These are phyloP conservation scores for Penicillium sp. DNA, from an alignment of 2,329 filamentous ascomycete species.

Conservation along the genomic window DNA sequence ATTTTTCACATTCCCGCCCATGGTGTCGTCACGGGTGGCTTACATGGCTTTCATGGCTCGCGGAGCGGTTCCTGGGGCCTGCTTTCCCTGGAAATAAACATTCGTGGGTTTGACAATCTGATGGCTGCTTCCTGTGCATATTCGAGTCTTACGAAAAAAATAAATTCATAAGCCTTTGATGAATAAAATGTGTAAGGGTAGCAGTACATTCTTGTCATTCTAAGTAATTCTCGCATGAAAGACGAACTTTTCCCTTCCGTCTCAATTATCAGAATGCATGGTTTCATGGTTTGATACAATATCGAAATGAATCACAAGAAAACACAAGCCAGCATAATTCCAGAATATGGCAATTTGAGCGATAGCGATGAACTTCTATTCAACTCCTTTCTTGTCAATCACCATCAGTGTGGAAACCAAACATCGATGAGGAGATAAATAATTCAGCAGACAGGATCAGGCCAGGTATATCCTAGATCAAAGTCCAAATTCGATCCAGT, in stretches of 20 bases:
- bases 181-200: neutral
- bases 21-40: neutral
- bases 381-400: neutral
- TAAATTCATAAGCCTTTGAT: neutral
- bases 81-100: neutral
- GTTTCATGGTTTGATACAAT: conserved; percentile 5
- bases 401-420: neutral
- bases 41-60: neutral
- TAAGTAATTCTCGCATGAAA: conserved; percentile 2
- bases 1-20: neutral
- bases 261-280: neutral
- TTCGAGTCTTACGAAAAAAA: neutral
- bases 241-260: conserved; percentile 2
- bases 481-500: conserved; percentile 28
- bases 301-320: neutral
- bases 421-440: neutral
- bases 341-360: conserved; percentile 8
- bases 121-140: neutral
- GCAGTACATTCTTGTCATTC: conserved; percentile 5
- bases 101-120: neutral
- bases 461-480: conserved; percentile 34
- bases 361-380: neutral
- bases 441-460: conserved; percentile 28
- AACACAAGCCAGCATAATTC: neutral
- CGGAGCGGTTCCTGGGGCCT: neutral